Evolutionary conservation across 805 yeast species (phyloP).

Genomic region (Metschnikowia baotianmanensis): DNA sequence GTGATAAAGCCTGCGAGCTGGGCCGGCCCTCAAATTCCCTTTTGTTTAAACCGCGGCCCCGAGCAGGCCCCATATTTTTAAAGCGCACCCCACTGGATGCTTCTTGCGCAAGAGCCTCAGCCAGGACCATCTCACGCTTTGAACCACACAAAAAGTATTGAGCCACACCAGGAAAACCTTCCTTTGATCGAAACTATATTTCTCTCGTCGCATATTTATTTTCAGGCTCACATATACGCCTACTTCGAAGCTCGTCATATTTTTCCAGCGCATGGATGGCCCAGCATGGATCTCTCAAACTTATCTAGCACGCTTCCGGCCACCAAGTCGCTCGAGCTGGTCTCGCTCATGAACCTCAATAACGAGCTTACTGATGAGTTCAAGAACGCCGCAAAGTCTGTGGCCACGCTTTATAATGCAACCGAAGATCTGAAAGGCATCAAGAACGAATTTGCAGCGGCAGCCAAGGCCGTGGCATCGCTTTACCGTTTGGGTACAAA

Average conservation of each 20-base stretch:
- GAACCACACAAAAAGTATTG: neutral
- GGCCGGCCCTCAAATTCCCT: no score
- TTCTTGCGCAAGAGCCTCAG: neutral
- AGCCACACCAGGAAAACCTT: neutral
- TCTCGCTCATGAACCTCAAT: slow-evolving; percentile 47
- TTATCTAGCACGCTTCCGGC: slow-evolving; percentile 55
- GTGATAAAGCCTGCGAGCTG: neutral
- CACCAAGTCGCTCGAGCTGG: slow-evolving; percentile 46
- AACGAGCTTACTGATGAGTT: slow-evolving; percentile 60
- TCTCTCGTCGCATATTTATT: neutral
- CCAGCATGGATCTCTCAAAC: slow-evolving; percentile 59
- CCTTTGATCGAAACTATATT: neutral
- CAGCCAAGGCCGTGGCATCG: slow-evolving; percentile 45
- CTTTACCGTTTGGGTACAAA: slow-evolving; percentile 60
- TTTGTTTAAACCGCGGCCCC: no score
- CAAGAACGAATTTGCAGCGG: slow-evolving; percentile 34
- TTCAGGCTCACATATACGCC: neutral
- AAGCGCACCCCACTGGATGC: slow-evolving; percentile 1
- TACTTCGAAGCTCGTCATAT: no score
- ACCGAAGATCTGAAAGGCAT: slow-evolving; percentile 3
- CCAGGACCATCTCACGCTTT: neutral
- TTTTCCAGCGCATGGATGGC: no score
- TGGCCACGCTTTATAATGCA: slow-evolving; percentile 48
- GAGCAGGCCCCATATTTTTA: no score
- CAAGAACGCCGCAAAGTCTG: slow-evolving; percentile 68